Conservation (phyloP, 129 eudicot genomes). For the Pulicaria dysenterica region DNA sequence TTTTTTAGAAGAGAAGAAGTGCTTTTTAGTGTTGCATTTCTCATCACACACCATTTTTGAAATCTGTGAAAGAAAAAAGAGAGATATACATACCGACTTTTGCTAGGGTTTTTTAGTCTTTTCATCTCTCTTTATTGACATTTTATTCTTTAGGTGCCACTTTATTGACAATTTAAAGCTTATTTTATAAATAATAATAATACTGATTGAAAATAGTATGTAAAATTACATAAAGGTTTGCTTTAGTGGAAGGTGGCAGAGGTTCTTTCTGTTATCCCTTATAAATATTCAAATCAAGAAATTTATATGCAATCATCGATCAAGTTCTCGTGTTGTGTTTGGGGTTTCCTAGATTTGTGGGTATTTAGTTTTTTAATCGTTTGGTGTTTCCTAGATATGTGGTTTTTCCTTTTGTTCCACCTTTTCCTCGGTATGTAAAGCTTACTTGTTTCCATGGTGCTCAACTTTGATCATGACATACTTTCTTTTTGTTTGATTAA, state of each 20-base stretch:
- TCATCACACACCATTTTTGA: constrained; percentile 49
- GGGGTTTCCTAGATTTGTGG: constrained; percentile 42
- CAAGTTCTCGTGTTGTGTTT: constrained; percentile 31
- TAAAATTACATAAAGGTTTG: constrained; percentile 40
- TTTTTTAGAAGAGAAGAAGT: constrained; percentile 47
- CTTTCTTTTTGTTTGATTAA: background rate
- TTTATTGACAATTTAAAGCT: constrained; percentile 65
- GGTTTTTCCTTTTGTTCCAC: constrained; percentile 41
- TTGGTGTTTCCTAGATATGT: constrained; percentile 40
- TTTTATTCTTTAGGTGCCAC: constrained; percentile 40
- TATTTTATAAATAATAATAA: constrained; percentile 5
- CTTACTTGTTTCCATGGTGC: constrained; percentile 36
- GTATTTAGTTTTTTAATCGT: constrained; percentile 19
- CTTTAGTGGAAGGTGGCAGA: constrained; percentile 59
- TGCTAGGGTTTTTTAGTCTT: constrained; percentile 35
- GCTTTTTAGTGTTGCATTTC: constrained; percentile 44
- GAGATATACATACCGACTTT: constrained; percentile 21
- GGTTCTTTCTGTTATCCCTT: constrained; percentile 46
- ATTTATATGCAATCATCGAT: constrained; percentile 45
- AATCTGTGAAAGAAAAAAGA: constrained; percentile 56
- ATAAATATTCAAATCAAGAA: constrained; percentile 25
- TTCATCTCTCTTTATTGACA: constrained; percentile 69
- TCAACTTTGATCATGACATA: constrained; percentile 1
- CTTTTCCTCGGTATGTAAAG: constrained; percentile 39
- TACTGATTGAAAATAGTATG: constrained; percentile 33